Evolutionary conservation across 192 early-diverging fungal genomes (phyloP).

Genomic region (Dissophora ornata): DNA sequence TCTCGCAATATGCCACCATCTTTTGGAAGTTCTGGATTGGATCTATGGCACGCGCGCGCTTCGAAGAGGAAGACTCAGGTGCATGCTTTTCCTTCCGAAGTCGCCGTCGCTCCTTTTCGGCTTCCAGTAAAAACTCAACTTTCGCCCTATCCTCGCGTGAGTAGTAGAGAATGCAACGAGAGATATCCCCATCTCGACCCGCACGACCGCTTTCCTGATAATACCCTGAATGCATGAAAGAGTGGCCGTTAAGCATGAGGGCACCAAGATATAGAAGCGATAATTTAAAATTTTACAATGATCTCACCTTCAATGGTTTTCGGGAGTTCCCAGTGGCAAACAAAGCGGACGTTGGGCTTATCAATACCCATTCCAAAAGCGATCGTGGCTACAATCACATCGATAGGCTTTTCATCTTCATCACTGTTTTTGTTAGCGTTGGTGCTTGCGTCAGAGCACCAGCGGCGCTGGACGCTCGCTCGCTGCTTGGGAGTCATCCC

Average conservation of each 20-base stretch:
- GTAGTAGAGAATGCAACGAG: slow-evolving; percentile 82
- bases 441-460: slow-evolving; percentile 7
- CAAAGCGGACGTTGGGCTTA: slow-evolving; percentile 75
- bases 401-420: slow-evolving; percentile 37
- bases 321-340: slow-evolving; percentile 78
- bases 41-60: background rate
- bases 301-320: slow-evolving; percentile 77
- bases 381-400: slow-evolving; percentile 81
- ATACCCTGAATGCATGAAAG: slow-evolving; percentile 53
- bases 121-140: slow-evolving; percentile 67
- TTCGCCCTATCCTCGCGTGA: slow-evolving; percentile 74
- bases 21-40: slow-evolving; percentile 61
- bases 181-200: slow-evolving; percentile 66
- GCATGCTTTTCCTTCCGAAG: slow-evolving; percentile 72
- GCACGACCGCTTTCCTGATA: slow-evolving; percentile 82
- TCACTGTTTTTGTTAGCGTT: background rate
- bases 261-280: too few species aligned
- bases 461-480: slow-evolving; percentile 32
- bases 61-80: slow-evolving; percentile 37
- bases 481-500: slow-evolving; percentile 46
- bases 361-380: slow-evolving; percentile 86
- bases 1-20: slow-evolving; percentile 85
- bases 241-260: too few species aligned
- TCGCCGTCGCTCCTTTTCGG: slow-evolving; percentile 67
- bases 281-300: too few species aligned